Evolutionary conservation across 257 asterid species (phyloP).

Genomic region (Solanum corneliomulleri): DNA sequence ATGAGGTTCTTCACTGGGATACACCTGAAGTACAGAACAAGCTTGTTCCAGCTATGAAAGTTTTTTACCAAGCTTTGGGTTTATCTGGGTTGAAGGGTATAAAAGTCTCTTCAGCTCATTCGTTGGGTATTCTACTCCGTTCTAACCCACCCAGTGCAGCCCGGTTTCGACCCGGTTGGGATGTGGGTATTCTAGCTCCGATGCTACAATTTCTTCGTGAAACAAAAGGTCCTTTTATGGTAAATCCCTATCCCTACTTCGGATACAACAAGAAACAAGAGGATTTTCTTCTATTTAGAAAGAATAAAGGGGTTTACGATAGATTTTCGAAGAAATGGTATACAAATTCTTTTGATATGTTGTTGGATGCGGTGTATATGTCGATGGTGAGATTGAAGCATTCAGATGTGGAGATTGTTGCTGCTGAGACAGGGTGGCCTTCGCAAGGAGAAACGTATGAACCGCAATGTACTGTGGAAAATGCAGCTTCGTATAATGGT

Average conservation of each 20-base stretch:
- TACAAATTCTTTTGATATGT: constrained; percentile 57
- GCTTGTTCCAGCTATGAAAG: constrained; percentile 63
- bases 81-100: constrained; percentile 22
- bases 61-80: constrained; percentile 39
- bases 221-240: constrained; percentile 67
- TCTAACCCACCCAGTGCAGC: constrained; percentile 64
- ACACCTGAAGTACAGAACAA: constrained; percentile 48
- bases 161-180: constrained; percentile 79
- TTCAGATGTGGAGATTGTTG: constrained; percentile 63
- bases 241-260: constrained; percentile 86
- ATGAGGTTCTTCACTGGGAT: constrained; percentile 90
- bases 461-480: constrained; percentile 50
- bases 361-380: constrained; percentile 53
- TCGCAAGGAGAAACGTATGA: constrained; percentile 47
- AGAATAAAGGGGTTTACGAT: constrained; percentile 29
- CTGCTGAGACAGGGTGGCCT: constrained; percentile 94
- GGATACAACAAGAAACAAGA: constrained; percentile 41
- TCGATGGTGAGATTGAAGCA: constrained; percentile 67
- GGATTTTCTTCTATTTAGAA: constrained; percentile 33
- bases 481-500: constrained; percentile 65
- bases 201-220: constrained; percentile 51
- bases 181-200: constrained; percentile 49
- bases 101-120: constrained; percentile 71
- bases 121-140: constrained; percentile 48
- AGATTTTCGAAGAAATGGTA: constrained; percentile 28